Evolutionary conservation across 495 filamentous ascomycete species (phyloP).

Genomic region (Aspergillus ellipticus): DNA sequence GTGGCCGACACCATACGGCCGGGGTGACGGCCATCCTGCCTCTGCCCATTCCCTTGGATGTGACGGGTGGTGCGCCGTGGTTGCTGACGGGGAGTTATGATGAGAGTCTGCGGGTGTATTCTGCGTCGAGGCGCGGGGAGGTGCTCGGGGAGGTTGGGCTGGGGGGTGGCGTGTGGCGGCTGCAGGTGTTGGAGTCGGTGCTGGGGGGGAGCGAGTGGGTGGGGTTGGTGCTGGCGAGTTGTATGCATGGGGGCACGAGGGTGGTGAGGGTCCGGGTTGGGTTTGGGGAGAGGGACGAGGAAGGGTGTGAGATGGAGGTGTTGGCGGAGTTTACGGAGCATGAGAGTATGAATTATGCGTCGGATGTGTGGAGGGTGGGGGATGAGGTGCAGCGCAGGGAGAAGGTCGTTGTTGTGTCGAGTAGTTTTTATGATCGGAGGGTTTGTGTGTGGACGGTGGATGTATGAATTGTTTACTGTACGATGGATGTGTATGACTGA

Average conservation of each 20-base stretch:
- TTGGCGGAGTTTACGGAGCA: conserved; percentile 79
- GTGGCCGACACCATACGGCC: conserved; percentile 58
- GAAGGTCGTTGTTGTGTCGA: conserved; percentile 59
- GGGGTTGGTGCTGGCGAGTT: conserved; percentile 72
- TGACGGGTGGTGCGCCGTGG: conserved; percentile 41
- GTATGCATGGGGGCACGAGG: conserved; percentile 84
- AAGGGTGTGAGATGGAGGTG: conserved; percentile 59
- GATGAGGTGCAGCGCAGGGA: conserved; percentile 15
- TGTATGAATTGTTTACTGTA: no score
- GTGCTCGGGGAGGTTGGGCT: conserved; percentile 61
- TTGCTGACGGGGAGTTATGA: conserved; percentile 91
- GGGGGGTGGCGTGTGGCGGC: conserved; percentile 87
- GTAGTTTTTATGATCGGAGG: conserved; percentile 85
- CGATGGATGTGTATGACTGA: no score
- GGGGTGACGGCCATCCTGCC: conserved; percentile 89
- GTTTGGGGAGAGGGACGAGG: conserved; percentile 9
- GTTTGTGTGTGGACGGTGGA: conserved; percentile 69
- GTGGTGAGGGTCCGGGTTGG: conserved; percentile 54
- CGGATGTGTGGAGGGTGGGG: conserved; percentile 57
- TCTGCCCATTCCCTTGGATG: conserved; percentile 31
- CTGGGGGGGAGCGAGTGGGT: conserved; percentile 23
- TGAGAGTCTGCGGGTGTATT: conserved; percentile 70
- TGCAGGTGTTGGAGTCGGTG: conserved; percentile 56
- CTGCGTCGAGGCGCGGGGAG: conserved; percentile 31
- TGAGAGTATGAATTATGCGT: conserved; percentile 94